Percentiles rank a stretch among this genome's conserved stretches.
These are phyloP conservation scores for Cladobotryum mycophilum DNA, from an alignment of 2,329 filamentous ascomycete genomes.

Conservation along the genomic window DNA sequence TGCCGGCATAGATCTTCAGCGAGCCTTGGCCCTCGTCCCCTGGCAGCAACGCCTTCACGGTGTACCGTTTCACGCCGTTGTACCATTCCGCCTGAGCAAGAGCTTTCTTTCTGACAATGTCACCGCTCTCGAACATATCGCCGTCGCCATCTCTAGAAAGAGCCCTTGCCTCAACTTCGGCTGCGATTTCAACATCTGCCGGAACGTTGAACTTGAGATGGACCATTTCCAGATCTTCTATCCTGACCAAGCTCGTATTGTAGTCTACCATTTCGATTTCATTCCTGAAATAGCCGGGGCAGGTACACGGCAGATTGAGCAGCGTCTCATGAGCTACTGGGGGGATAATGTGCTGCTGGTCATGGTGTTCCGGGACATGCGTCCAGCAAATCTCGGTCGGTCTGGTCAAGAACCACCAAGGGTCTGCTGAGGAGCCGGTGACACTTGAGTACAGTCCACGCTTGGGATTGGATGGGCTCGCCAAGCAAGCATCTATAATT, in stretches of 20 bases:
- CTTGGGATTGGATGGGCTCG: constrained; percentile 82
- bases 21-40: constrained; percentile 85
- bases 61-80: constrained; percentile 80
- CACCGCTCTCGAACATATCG: constrained; percentile 88
- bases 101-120: constrained; percentile 76
- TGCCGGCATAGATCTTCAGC: constrained; percentile 88
- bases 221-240: constrained; percentile 89
- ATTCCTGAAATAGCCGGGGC: constrained; percentile 83
- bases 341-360: constrained; percentile 90
- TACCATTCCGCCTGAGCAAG: constrained; percentile 91
- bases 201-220: constrained; percentile 86
- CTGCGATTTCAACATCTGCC: constrained; percentile 81
- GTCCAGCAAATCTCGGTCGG: constrained; percentile 93
- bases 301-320: constrained; percentile 77
- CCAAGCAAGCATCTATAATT: constrained; percentile 88
- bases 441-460: constrained; percentile 70
- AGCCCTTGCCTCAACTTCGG: constrained; percentile 81
- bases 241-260: constrained; percentile 76
- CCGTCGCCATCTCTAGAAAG: constrained; percentile 81
- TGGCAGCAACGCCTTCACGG: constrained; percentile 84
- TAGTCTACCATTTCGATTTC: constrained; percentile 76
- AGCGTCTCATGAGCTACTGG: constrained; percentile 80
- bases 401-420: constrained; percentile 88
- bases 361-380: constrained; percentile 79
- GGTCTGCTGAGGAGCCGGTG: constrained; percentile 65